phyloP scores from a whole-genome alignment of 305 asterid species.

The Fraxinus latifolia region DNA sequence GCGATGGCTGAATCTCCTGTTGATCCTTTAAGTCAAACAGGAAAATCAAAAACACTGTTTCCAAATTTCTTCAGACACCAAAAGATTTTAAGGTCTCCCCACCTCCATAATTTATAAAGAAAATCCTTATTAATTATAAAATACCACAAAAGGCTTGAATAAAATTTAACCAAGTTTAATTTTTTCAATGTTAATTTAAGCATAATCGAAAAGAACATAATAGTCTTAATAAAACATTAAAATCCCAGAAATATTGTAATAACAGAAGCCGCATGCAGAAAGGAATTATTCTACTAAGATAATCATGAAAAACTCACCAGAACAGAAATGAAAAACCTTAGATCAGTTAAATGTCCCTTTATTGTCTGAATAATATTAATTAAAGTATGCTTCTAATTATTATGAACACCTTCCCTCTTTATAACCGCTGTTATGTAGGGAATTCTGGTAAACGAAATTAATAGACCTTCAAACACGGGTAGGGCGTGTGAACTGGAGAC shows the following conservation, averaged over 20 bases:
- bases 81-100: background rate
- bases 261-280: background rate
- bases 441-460: background rate
- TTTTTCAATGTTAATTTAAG: no score
- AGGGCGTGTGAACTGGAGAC: constrained; percentile 27
- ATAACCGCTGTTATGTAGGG: background rate
- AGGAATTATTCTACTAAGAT: background rate
- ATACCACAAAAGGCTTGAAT: background rate
- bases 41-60: no score
- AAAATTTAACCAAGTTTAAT: background rate
- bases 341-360: background rate
- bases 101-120: background rate
- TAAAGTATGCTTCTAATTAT: constrained; percentile 6
- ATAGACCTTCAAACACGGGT: constrained; percentile 18
- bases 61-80: background rate
- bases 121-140: background rate
- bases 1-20: constrained; percentile 20
- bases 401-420: constrained; percentile 10
- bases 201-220: no score
- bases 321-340: constrained; percentile 2
- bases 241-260: background rate
- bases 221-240: background rate
- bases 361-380: background rate
- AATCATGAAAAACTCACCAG: constrained; percentile 23
- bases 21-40: no score